Evolutionary conservation across 495 filamentous ascomycete species (phyloP), one percentile per base, ranked within the genome.

Genomic region (Penicillium dipodomyicola): DNA sequence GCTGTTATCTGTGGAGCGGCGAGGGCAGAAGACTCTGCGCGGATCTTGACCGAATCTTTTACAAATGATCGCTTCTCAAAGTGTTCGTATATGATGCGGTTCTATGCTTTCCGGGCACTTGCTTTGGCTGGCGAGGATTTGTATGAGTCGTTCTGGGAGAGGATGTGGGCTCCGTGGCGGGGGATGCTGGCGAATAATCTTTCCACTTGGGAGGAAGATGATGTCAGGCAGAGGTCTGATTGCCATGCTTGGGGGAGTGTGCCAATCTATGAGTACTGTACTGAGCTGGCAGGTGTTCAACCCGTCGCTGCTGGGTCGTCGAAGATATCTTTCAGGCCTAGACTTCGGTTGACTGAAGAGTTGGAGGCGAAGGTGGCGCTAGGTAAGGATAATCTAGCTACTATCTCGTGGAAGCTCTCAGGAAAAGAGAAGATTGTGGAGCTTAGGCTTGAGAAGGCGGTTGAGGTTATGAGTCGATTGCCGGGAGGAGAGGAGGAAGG

Each of bases 241-340:
- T 76, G 73, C 17, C 73, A 76, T 63, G 73, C 72, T 1, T 76
- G 73, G 73, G 71, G 72, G 2, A 73, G 72, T 52, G 73, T 72
- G 14, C 72, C 73, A 9, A 62, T 76, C 11, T 76, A 73, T 56
- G 73, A 76, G 41, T 73, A 63, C 49, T 72, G 69, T 9, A 68
- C 69, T 10, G 72, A 74, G 54, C 29, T 76, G 9, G 69, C 69
- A 1, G 70, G 70, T 8, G 47, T 76, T 40, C 56, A 27, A 1
- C 69, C 66, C 1, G 25, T 69, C 1, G 57, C 56, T 0, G 47
- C 66, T 4, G 70, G 70, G 14, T 68, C 48, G 4, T 47, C 56
- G 7, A 71, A 66, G 27, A 52, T 73, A 29, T 50, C 54, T 1
- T 74, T 73, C 29, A 70, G 62, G 51, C 72, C 72, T 4, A 57